A percentile compares a stretch with the other conserved stretches of the same genome.
These are phyloP conservation scores for Alternaria consortialis DNA, from an alignment of 2,329 filamentous ascomycete species.

Conservation along the genomic window DNA sequence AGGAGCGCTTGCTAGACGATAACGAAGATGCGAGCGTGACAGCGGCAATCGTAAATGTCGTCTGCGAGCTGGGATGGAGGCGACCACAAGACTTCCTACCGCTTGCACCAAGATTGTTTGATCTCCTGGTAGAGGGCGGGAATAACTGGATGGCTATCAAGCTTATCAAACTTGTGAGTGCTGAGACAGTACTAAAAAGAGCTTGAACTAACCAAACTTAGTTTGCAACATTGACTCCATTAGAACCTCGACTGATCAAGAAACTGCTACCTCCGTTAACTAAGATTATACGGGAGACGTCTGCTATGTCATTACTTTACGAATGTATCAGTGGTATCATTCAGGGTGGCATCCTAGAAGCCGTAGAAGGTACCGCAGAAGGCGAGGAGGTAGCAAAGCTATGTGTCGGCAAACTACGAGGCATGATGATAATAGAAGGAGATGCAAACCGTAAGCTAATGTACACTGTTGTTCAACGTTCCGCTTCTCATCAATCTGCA, in stretches of 20 bases:
- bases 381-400: constrained; percentile 91
- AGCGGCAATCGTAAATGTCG: constrained; percentile 93
- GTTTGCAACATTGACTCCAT: constrained; percentile 93
- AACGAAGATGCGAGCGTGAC: constrained; percentile 92
- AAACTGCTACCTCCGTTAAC: constrained; percentile 92
- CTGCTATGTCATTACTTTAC: constrained; percentile 97
- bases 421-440: constrained; percentile 92
- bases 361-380: constrained; percentile 78
- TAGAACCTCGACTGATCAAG: constrained; percentile 89
- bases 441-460: constrained; percentile 82
- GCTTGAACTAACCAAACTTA: constrained; percentile 50
- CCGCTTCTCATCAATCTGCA: constrained; percentile 50
- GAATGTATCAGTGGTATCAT: constrained; percentile 99
- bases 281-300: constrained; percentile 91
- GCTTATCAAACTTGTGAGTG: constrained; percentile 87
- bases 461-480: constrained; percentile 18
- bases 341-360: constrained; percentile 90
- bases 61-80: constrained; percentile 95
- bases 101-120: constrained; percentile 88
- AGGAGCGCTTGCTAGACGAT: constrained; percentile 89
- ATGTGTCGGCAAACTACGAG: constrained; percentile 90
- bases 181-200: not conserved
- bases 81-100: constrained; percentile 93
- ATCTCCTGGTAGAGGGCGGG: constrained; percentile 86
- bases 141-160: constrained; percentile 99